Evolutionary conservation across 441 rosid species (phyloP).

Genomic region (Brassica hybrid): DNA sequence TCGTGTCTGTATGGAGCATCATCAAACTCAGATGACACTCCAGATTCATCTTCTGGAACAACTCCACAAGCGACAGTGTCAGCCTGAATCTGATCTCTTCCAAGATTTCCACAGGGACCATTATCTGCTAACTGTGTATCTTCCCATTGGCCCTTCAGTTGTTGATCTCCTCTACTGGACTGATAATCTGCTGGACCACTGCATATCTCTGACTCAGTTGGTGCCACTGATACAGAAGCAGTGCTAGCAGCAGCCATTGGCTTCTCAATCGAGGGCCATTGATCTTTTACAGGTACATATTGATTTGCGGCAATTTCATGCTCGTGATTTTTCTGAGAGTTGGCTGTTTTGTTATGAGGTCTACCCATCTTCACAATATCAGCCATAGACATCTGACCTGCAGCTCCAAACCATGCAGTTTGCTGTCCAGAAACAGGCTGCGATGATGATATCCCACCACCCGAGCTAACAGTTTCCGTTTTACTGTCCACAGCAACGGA

Average conservation of each 20-base stretch:
- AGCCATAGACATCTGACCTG: constrained; percentile 82
- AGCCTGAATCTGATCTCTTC: constrained; percentile 33
- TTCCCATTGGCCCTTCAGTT: constrained; percentile 51
- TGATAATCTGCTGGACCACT: constrained; percentile 56
- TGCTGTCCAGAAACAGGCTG: constrained; percentile 64
- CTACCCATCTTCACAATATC: constrained; percentile 42
- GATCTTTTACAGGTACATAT: constrained; percentile 54
- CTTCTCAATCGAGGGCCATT: constrained; percentile 85
- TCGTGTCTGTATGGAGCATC: constrained; percentile 52
- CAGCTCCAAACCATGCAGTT: constrained; percentile 65
- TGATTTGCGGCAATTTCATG: constrained; percentile 46
- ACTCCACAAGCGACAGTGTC: constrained; percentile 59
- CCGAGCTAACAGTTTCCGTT: too few species aligned
- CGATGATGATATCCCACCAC: constrained; percentile 45
- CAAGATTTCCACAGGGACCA: constrained; percentile 47
- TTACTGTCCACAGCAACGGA: constrained; percentile 53
- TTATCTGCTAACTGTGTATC: constrained; percentile 54
- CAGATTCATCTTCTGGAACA: constrained; percentile 56
- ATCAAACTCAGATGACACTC: constrained; percentile 62
- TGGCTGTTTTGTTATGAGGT: constrained; percentile 47
- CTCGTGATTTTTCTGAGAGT: constrained; percentile 41
- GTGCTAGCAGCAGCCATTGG: constrained; percentile 46
- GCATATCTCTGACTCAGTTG: constrained; percentile 54
- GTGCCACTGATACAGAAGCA: constrained; percentile 57
- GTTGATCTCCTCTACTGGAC: constrained; percentile 52